Base-by-base conservation (phyloP, 2,329 filamentous ascomycete species). In the Arthroderma uncinatum region DNA sequence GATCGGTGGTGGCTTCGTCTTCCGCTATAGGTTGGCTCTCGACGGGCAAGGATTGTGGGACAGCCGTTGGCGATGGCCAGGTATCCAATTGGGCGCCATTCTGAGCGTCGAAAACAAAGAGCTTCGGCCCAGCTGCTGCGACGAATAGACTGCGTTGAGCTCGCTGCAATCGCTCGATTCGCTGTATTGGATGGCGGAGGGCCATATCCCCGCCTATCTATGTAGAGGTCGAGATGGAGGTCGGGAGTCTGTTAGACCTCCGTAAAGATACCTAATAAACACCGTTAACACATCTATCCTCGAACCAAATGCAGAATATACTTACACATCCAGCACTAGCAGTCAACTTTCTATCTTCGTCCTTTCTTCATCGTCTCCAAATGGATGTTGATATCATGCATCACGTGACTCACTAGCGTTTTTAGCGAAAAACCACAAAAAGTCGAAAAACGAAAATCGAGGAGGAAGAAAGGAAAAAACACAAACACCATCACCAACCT, bases 121-220 rank as follows among this genome's bases (percentile, higher is more conserved):
- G 81, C 64, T 79, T 81, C 52, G 84, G 80, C 12, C 88, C 89
- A 60, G 84, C 83, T 25, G 88, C 87, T 37, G 86, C 87, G 63
- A 94, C 78, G 16, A 96, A 70, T 19, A 86, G 71, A 62, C 78
- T 62, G 37, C 60, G 60, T 39, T 65, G 61, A 37, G 61, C 62
- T 44, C 64, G 64, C 56, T 64, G 65, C 57, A 74, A 65, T 57
- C 68, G 68, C 56, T 74, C 74, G 50, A 89, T 71, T 63, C 82
- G 80, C 64, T 86, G 85, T 64, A 86, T 86, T n/a, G 85, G 84
- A 58, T 71, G 69, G 57, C 71, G 70, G 55, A 71, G 65, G 58
- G 65, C 62, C 71, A 74, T 74, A 54, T 42, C 61, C 16, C 14
- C 19, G 6, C 25, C 25, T 30, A 44, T 25, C 37, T 40, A n/a